Conservation (phyloP, 108 stramenopile species). For the Stephanodiscus triporus region DNA sequence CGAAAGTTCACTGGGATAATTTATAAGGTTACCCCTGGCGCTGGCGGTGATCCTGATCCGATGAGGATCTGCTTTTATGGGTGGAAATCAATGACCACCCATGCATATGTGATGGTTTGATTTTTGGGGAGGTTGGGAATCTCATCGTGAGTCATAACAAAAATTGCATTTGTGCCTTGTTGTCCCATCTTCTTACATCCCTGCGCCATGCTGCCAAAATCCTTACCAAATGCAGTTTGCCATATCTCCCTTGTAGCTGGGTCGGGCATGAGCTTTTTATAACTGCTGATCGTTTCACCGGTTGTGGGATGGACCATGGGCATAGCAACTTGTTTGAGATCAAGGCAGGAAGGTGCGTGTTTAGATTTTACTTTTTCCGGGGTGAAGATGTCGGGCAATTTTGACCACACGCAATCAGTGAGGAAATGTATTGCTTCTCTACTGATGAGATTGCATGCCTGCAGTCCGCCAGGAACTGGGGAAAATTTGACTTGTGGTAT, state of each 20-base stretch:
- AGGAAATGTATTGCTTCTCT: too few species aligned
- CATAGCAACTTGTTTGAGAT: background rate
- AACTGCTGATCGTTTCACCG: conserved; percentile 4
- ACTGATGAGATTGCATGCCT: too few species aligned
- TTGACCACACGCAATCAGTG: too few species aligned
- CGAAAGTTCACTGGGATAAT: conserved; percentile 26
- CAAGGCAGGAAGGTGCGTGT: too few species aligned
- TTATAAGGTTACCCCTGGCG: conserved; percentile 46
- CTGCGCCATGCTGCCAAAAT: conserved; percentile 14
- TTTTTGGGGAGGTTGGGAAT: conserved; percentile 21
- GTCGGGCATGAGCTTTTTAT: conserved; percentile 8
- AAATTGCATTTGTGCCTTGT: conserved; percentile 17
- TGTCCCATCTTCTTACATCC: conserved; percentile 2
- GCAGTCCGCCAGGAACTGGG: too few species aligned
- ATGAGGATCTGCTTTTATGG: background rate
- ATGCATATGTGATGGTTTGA: conserved; percentile 27
- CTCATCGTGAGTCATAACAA: conserved; percentile 16
- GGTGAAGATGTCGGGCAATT: background rate
- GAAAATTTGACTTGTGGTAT: too few species aligned
- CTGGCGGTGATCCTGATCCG: conserved; percentile 37
- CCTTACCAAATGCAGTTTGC: conserved; percentile 15
- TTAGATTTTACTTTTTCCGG: too few species aligned
- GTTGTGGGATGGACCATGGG: conserved; percentile 14
- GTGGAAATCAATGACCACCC: background rate
- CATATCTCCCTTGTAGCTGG: background rate